A percentile compares a stretch with the other conserved stretches of the same genome.
These are phyloP conservation scores for Parasitella parasitica DNA, from an alignment of 371 early-diverging fungal species.

Conservation along the genomic window DNA sequence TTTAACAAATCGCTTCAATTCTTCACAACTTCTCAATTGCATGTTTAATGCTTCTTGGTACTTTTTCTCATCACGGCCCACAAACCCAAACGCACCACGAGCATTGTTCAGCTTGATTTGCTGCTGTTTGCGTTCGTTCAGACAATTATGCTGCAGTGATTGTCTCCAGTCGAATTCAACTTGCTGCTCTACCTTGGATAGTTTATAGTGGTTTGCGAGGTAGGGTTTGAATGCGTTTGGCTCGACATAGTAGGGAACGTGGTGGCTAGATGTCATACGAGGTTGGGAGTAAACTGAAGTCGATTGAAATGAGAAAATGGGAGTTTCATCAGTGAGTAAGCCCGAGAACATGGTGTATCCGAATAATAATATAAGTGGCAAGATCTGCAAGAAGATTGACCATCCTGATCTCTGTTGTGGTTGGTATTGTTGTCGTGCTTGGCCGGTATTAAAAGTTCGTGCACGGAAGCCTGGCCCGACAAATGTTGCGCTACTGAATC, in stretches of 20 bases:
- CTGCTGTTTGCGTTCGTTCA: conserved; percentile 34
- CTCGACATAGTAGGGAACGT: conserved; percentile 49
- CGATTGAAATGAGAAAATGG: conserved; percentile 38
- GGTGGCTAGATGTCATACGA: conserved; percentile 34
- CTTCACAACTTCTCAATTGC: conserved; percentile 39
- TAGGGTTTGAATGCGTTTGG: conserved; percentile 32
- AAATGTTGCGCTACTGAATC: conserved; percentile 52
- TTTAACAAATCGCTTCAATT: conserved; percentile 29
- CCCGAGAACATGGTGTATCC: conserved; percentile 45
- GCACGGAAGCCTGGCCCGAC: conserved; percentile 50
- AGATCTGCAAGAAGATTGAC: conserved; percentile 41
- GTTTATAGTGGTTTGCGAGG: conserved; percentile 26
- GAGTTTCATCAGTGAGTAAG: conserved; percentile 39
- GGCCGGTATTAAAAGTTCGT: conserved; percentile 30
- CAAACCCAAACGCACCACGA: conserved; percentile 32
- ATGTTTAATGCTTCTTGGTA: conserved; percentile 40
- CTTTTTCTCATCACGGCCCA: conserved; percentile 38
- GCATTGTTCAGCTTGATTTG: conserved; percentile 30
- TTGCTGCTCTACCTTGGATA: conserved; percentile 42
- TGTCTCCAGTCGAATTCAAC: conserved; percentile 42
- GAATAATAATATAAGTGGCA: conserved; percentile 43
- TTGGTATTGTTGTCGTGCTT: conserved; percentile 12
- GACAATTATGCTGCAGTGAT: conserved; percentile 36
- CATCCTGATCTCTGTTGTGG: conserved; percentile 22
- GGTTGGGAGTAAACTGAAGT: conserved; percentile 37